These are phyloP conservation scores for Lepidopterella palustris DNA, from an alignment of 495 filamentous ascomycete genomes.

Conservation along the genomic window DNA sequence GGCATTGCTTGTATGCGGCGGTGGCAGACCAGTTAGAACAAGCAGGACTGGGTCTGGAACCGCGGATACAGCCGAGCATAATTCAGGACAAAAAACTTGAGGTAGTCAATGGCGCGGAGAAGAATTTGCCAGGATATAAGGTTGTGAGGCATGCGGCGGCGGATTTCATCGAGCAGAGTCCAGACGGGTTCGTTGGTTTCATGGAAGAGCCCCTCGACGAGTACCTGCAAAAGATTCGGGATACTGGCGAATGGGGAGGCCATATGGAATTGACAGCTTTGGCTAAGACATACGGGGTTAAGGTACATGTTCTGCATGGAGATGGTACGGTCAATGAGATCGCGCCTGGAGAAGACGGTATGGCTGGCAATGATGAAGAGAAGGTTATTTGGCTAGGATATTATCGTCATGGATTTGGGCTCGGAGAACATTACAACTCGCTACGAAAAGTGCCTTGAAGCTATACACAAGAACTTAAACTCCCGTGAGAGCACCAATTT, in stretches of 20 bases:
- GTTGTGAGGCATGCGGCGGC: constrained; percentile 51
- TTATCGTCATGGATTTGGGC: constrained; percentile 83
- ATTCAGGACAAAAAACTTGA: constrained; percentile 4
- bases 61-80: constrained; percentile 28
- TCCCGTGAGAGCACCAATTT: no score
- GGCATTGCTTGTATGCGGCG: constrained; percentile 93
- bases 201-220: constrained; percentile 73
- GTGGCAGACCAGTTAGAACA: constrained; percentile 72
- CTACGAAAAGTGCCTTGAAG: constrained; percentile 47
- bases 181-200: constrained; percentile 60
- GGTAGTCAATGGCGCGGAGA: not conserved
- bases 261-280: constrained; percentile 84
- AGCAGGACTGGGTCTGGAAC: constrained; percentile 44
- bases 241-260: constrained; percentile 95
- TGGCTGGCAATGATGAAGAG: constrained; percentile 35
- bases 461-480: not conserved
- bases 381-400: constrained; percentile 84
- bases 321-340: constrained; percentile 74
- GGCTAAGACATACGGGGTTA: constrained; percentile 71
- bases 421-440: constrained; percentile 97
- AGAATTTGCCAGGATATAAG: constrained; percentile 42
- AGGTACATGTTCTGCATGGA: constrained; percentile 79
- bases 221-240: constrained; percentile 69
- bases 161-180: constrained; percentile 51
- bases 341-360: constrained; percentile 41